Base-by-base conservation (phyloP, 805 yeast species). In the Blastobotrys americana region DNA sequence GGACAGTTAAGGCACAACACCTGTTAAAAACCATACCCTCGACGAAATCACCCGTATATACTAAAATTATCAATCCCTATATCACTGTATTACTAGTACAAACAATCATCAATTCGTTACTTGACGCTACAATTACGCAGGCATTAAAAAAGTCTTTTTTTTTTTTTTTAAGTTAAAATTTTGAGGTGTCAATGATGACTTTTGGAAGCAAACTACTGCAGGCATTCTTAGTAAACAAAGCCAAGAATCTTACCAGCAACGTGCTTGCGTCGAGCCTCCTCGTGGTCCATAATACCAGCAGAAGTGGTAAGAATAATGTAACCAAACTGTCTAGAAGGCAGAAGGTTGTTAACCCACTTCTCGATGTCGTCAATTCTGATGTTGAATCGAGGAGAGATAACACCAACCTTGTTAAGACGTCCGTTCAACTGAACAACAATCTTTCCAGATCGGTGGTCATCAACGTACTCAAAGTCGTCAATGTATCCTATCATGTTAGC, bases 261-360 rank as follows among this genome's bases (percentile, higher is more conserved):
- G 78, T 89, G 97, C 85, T 89, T 90, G 82, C 97, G 84, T 83
- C 95, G 86, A 68, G 97, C 97, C 79, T 89, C 97, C 80, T 90
- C 97, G 80, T 89, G 97, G 82, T 90, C 97, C 95, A 89, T 88
- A 67, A 89, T 89, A 78, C 97, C 97, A 65, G 97, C 96, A 65
- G 97, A 90, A 64, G 97, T 89, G 76, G 97, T 90, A 71, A 89
- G 81, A 74, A 89, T 85, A 68, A 89, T 89, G 83, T 73, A 88
- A 77, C 97, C 97, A 68, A 89, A 90, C 77, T 89, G 97, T 84
- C 97, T 87, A 60, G 97, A 95, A 72, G 97, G 97, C 69, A 89
- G 79, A 70, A 89, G 82, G 85, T 89, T 87, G 73, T 82, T 95
- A 64, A 96, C 87, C 97, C 97, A 89, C 77, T 86, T 89, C 78